Conservation (phyloP, 2,329 filamentous ascomycete genomes). For the Camptophora hylomeconis region DNA sequence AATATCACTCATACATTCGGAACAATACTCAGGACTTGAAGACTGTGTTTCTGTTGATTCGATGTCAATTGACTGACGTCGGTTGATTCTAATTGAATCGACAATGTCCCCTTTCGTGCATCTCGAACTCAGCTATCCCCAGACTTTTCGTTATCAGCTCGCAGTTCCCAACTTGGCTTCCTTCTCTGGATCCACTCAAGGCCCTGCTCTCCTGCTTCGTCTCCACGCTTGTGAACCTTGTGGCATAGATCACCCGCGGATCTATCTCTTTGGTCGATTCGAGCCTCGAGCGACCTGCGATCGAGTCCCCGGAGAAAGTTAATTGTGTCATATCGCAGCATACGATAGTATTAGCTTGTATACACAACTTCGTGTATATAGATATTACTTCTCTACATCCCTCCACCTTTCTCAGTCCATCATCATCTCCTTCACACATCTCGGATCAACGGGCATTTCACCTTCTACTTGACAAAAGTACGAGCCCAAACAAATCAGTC, state of each 20-base stretch:
- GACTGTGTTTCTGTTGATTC: too few species aligned
- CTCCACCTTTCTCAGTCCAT: not conserved
- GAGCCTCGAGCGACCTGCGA: conserved; percentile 4
- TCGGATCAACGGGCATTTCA: not conserved
- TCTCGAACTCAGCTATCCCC: too few species aligned
- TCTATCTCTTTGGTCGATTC: conserved; percentile 6
- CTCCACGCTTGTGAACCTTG: too few species aligned
- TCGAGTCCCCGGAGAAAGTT: conserved; percentile 13
- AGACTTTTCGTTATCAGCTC: too few species aligned
- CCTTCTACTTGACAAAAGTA: not conserved
- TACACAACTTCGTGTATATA: conserved; percentile 1
- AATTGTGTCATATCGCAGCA: conserved; percentile 9
- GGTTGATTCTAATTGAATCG: too few species aligned
- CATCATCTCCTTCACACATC: not conserved
- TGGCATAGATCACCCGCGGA: conserved; percentile 12
- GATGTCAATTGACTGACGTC: too few species aligned
- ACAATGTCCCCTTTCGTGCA: too few species aligned
- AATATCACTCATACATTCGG: too few species aligned
- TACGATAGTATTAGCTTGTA: not conserved
- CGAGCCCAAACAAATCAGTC: conserved; percentile 1
- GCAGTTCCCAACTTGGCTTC: too few species aligned
- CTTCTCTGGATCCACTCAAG: too few species aligned
- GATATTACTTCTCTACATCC: not conserved
- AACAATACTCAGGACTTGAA: too few species aligned
- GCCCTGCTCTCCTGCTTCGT: too few species aligned